These are phyloP conservation scores for Nigrograna mackinnonii DNA, from an alignment of 2,329 filamentous ascomycete genomes.

Conservation along the genomic window DNA sequence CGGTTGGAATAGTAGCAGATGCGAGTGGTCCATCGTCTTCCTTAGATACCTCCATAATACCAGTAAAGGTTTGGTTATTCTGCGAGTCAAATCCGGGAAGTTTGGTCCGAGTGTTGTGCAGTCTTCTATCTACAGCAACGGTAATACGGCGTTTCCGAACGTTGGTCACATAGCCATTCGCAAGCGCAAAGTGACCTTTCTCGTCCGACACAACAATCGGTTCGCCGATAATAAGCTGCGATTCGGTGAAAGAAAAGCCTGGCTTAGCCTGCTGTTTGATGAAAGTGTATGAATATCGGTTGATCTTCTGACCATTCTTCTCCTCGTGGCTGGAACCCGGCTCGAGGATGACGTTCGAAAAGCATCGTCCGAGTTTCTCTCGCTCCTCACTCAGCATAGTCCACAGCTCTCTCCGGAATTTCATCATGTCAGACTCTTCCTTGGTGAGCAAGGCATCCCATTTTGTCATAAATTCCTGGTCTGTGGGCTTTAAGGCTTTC, in stretches of 20 bases:
- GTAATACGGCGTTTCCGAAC: constrained; percentile 76
- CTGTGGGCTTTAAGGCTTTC: constrained; percentile 71
- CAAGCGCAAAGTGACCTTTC: constrained; percentile 89
- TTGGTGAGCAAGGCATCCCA: constrained; percentile 94
- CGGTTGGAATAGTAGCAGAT: constrained; percentile 6
- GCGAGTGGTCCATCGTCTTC: too few species aligned
- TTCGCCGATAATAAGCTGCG: constrained; percentile 83
- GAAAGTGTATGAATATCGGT: constrained; percentile 86
- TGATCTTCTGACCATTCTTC: constrained; percentile 76
- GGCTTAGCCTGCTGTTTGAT: constrained; percentile 66
- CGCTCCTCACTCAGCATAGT: constrained; percentile 90
- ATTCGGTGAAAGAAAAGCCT: constrained; percentile 85
- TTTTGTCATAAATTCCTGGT: constrained; percentile 86
- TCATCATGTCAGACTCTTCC: constrained; percentile 89
- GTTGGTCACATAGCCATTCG: constrained; percentile 85
- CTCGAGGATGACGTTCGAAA: constrained; percentile 83
- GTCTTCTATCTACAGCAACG: constrained; percentile 84
- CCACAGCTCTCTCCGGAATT: constrained; percentile 88
- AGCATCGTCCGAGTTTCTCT: constrained; percentile 87
- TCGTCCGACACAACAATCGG: constrained; percentile 97
- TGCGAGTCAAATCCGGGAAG: constrained; percentile 74
- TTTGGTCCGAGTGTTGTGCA: constrained; percentile 83
- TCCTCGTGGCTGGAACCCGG: constrained; percentile 75
- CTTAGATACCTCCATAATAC: constrained; percentile 82
- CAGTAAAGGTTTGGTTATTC: constrained; percentile 82